Conservation (phyloP, 306 rosid genomes). For the Sphenostylis stenocarpa region DNA sequence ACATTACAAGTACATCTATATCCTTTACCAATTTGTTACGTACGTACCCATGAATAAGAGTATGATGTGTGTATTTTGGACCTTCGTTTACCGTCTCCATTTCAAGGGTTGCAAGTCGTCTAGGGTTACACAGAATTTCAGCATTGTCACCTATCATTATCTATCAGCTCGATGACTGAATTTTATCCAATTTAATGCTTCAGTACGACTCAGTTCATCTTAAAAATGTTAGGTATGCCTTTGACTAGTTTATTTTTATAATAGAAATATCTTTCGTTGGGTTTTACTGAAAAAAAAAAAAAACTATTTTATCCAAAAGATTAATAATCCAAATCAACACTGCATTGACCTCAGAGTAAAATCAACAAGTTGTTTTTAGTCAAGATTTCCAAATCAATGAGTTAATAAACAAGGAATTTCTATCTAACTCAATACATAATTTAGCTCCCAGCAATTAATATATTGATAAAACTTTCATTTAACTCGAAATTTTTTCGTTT, state of each 20-base stretch:
- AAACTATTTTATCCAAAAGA: background rate
- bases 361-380: background rate
- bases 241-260: background rate
- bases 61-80: slow-evolving; percentile 9
- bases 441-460: background rate
- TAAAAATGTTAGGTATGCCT: background rate
- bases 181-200: background rate
- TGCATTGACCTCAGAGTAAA: background rate
- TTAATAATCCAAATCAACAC: background rate
- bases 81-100: background rate
- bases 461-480: background rate
- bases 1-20: slow-evolving; percentile 18
- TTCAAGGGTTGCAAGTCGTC: background rate
- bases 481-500: too few relatives aligned
- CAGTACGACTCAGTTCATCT: background rate
- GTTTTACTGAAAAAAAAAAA: background rate
- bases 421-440: background rate
- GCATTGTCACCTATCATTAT: background rate
- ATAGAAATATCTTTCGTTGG: background rate
- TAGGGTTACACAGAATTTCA: slow-evolving; percentile 16
- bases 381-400: background rate
- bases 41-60: slow-evolving; percentile 13
- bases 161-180: background rate
- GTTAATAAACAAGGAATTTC: background rate
- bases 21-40: background rate